These are phyloP conservation scores for Cryptococcus sp. DNA, from an alignment of 1,284 basidiomycete genomes.

Conservation along the genomic window DNA sequence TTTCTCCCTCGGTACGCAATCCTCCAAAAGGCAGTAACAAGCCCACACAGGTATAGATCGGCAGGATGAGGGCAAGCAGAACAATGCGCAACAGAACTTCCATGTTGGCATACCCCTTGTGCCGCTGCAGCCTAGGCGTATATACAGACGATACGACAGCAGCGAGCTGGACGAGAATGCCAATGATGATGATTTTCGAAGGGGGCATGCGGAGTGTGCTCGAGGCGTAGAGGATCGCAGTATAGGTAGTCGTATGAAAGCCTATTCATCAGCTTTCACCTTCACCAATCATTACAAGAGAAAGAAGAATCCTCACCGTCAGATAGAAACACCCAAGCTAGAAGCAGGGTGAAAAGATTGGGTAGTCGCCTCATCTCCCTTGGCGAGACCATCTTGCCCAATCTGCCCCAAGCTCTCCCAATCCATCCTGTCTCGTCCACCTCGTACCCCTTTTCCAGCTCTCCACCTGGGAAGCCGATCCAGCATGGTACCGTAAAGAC, in stretches of 20 bases:
- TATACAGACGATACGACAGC: constrained; percentile 43
- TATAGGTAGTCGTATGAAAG: constrained; percentile 44
- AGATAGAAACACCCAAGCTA: constrained; percentile 85
- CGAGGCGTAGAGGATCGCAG: constrained; percentile 44
- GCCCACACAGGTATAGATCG: constrained; percentile 74
- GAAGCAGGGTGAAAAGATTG: constrained; percentile 78
- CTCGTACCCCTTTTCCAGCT: constrained; percentile 39
- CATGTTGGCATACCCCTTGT: constrained; percentile 60
- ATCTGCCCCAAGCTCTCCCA: constrained; percentile 29
- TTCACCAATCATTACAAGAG: too few species aligned
- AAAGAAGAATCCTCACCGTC: constrained; percentile 58
- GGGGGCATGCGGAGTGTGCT: constrained; percentile 46
- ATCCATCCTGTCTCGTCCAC: constrained; percentile 9
- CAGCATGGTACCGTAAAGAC: constrained; percentile 69
- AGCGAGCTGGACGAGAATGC: constrained; percentile 45
- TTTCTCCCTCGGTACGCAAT: constrained; percentile 69
- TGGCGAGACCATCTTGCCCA: constrained; percentile 59
- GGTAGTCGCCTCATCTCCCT: constrained; percentile 64
- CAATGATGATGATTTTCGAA: constrained; percentile 46
- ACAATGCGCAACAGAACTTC: constrained; percentile 64
- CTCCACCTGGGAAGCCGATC: constrained; percentile 57
- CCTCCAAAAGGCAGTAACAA: constrained; percentile 62
- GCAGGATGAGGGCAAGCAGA: constrained; percentile 61
- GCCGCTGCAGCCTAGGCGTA: constrained; percentile 37
- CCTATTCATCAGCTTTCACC: constrained; percentile 19